Conservation (phyloP, 2,329 filamentous ascomycete genomes). For the Emmonsia crescens region DNA sequence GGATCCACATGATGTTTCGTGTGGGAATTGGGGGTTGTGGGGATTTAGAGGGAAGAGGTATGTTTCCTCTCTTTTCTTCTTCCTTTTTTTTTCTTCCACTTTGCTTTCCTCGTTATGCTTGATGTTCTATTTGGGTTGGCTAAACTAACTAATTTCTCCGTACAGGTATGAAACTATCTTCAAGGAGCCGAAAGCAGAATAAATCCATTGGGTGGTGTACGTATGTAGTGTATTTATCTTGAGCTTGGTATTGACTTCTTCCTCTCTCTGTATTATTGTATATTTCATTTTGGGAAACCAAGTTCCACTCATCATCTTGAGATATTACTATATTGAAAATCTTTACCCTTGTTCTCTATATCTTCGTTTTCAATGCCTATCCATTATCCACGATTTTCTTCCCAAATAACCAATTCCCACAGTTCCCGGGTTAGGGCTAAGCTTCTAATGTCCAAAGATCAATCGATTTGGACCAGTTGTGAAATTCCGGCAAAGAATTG, state of each 20-base stretch:
- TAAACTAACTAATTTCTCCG: conserved; percentile 6
- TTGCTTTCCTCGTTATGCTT: not conserved
- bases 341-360: not conserved
- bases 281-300: not conserved
- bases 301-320: not conserved
- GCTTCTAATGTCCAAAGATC: not conserved
- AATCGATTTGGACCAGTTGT: not conserved
- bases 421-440: not conserved
- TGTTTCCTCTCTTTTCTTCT: conserved; percentile 18
- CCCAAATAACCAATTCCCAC: not conserved
- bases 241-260: not conserved
- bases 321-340: not conserved
- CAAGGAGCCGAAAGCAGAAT: conserved; percentile 16
- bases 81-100: not conserved
- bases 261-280: conserved; percentile 1
- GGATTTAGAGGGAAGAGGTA: conserved; percentile 95
- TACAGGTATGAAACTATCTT: conserved; percentile 31
- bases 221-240: not conserved
- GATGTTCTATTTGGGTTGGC: not conserved
- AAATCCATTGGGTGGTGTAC: not conserved
- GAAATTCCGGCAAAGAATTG: not conserved
- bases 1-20: conserved; percentile 86
- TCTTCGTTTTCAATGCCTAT: not conserved
- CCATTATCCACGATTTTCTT: not conserved
- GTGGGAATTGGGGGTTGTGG: conserved; percentile 96